Evolutionary conservation across 345 rosid species (phyloP), one percentile per base, ranked within the genome.

Genomic region (Nasturtium officinale): DNA sequence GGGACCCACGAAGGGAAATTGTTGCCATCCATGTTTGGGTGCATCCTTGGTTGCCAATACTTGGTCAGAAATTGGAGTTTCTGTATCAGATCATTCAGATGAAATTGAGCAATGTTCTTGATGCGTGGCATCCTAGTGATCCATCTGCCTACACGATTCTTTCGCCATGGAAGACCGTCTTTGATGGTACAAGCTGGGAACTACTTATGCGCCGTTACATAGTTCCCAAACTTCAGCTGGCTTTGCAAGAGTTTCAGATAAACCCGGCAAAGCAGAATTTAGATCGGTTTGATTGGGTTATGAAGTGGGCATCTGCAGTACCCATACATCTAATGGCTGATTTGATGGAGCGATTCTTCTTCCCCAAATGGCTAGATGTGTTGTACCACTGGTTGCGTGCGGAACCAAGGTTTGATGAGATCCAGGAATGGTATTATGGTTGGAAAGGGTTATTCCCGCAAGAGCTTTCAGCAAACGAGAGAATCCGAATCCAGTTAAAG

Each of bases 81-180:
- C 61, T 88, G 83, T 89, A 90, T 47, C 89, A 86, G 87, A 86
- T 78, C 61, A 95, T 91, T 68, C 91, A 87, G 5, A 77, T 81
- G 83, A 95, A 95, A 84, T 52, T 95, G 86, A 83, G 92, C 66
- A 86, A 84, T 50, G 96, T 86, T 65, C 96, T 95, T 48, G 92
- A 87, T 76, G 92, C 84, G n/a, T 95, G 98, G 99, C 96, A 87
- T 72, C 96, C 98, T 1, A 82, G 89, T 75, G 98, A 91, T 75
- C 80, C 72, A 56, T 95, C 96, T 62, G 98, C 93, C 17, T 89
- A 85, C 76, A 83, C 96, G 16, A 87, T 95, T 42, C 79, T 95
- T 61, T 90, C 93, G 0, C 98, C 99, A 8, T 95, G 96, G 98
- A 95, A 87, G 80, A 84, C 90, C 5, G 92, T 91, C 35, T 95